These are phyloP conservation scores for Rhodotorula sp. DNA, from an alignment of 1,284 basidiomycete genomes.

Conservation along the genomic window DNA sequence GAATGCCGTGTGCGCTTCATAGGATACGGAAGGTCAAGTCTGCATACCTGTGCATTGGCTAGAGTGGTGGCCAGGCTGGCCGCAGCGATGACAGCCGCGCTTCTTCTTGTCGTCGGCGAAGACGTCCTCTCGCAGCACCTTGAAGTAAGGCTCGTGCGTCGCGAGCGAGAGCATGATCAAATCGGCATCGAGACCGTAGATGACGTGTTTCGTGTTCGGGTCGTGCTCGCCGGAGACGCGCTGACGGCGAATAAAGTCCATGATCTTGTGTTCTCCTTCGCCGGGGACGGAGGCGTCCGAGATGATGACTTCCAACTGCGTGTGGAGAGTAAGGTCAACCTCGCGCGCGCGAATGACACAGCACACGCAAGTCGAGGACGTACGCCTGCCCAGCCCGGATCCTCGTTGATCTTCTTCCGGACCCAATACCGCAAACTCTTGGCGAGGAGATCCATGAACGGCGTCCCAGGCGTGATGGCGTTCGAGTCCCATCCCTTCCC, in stretches of 20 bases:
- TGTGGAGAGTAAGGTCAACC: slow-evolving; percentile 1
- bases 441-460: slow-evolving; percentile 95
- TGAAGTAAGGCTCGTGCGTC: slow-evolving; percentile 97
- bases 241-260: slow-evolving; percentile 95
- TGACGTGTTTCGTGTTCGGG: slow-evolving; percentile 93
- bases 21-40: background rate
- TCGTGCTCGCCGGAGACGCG: slow-evolving; percentile 83
- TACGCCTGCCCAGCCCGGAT: slow-evolving; percentile 92
- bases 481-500: slow-evolving; percentile 96
- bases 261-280: slow-evolving; percentile 99
- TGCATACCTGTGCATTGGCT: slow-evolving; percentile 76
- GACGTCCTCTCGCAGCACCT: slow-evolving; percentile 96
- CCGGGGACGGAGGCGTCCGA: slow-evolving; percentile 97
- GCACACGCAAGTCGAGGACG: slow-evolving; percentile 44
- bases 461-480: slow-evolving; percentile 92
- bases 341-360: background rate
- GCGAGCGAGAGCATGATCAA: slow-evolving; percentile 98
- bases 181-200: slow-evolving; percentile 98
- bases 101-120: slow-evolving; percentile 74
- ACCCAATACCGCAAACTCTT: slow-evolving; percentile 93
- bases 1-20: background rate
- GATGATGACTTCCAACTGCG: slow-evolving; percentile 87
- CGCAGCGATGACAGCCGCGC: slow-evolving; percentile 81
- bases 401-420: slow-evolving; percentile 87
- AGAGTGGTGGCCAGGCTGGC: slow-evolving; percentile 89